A percentile compares a stretch with the other conserved stretches of the same genome.
phyloP scores from a whole-genome alignment of 768 basidiomycete genomes.

The Boletales sp. region DNA sequence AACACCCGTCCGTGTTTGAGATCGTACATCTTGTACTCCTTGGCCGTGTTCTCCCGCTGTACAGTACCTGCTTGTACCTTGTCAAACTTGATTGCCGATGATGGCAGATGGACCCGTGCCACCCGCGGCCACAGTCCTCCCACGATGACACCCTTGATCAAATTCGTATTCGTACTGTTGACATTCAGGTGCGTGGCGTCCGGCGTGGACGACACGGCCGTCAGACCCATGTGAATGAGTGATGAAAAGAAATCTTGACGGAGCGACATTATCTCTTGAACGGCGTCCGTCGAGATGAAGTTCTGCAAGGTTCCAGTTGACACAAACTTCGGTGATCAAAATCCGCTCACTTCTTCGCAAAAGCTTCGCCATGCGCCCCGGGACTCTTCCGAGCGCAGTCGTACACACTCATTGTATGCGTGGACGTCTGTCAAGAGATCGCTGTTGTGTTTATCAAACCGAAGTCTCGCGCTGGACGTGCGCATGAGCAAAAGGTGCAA shows the following conservation, averaged over 20 bases:
- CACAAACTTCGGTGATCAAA: not conserved
- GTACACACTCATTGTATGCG: slow-evolving; percentile 65
- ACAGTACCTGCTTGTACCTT: slow-evolving; percentile 80
- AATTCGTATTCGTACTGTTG: slow-evolving; percentile 63
- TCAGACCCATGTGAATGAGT: slow-evolving; percentile 68
- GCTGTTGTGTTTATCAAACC: slow-evolving; percentile 68
- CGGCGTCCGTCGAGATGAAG: slow-evolving; percentile 70
- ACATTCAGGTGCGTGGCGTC: slow-evolving; percentile 52
- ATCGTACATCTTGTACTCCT: slow-evolving; percentile 83
- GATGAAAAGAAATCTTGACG: slow-evolving; percentile 74
- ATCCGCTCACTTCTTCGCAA: slow-evolving; percentile 58
- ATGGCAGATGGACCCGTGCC: slow-evolving; percentile 71
- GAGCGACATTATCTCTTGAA: slow-evolving; percentile 76
- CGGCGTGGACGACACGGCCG: slow-evolving; percentile 45
- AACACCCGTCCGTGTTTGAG: slow-evolving; percentile 62
- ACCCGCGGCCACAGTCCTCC: slow-evolving; percentile 87
- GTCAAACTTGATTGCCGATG: slow-evolving; percentile 77
- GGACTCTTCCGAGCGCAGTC: slow-evolving; percentile 47
- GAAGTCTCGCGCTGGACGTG: slow-evolving; percentile 58
- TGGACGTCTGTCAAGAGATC: slow-evolving; percentile 81
- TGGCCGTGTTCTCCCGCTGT: slow-evolving; percentile 79
- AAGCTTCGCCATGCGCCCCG: slow-evolving; percentile 49
- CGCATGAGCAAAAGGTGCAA: not conserved
- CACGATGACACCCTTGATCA: slow-evolving; percentile 80
- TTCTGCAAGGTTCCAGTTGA: slow-evolving; percentile 44